These are phyloP conservation scores for Meyerozyma carpophila DNA, from an alignment of 1,139 yeast genomes.

Conservation along the genomic window DNA sequence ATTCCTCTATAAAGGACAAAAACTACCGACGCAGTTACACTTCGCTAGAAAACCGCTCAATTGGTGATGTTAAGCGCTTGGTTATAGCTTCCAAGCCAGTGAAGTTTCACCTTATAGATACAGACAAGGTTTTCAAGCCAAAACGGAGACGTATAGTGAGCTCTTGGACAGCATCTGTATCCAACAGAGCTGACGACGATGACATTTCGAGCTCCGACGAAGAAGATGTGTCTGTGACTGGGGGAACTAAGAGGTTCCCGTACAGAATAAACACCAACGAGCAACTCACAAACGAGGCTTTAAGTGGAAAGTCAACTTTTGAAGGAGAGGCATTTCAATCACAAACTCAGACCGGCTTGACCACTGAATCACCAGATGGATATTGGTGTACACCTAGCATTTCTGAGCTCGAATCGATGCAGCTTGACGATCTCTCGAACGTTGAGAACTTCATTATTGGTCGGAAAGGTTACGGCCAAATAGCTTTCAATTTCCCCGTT, in stretches of 20 bases:
- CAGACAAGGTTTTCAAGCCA: constrained; percentile 35
- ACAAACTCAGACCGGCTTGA: constrained; percentile 4
- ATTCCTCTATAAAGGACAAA: neutral
- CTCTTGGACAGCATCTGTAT: constrained; percentile 12
- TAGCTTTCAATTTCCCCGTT: constrained; percentile 67
- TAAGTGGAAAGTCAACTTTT: constrained; percentile 1
- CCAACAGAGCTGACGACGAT: constrained; percentile 13
- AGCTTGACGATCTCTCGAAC: constrained; percentile 46
- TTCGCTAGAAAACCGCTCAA: constrained; percentile 2
- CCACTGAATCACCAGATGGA: constrained; percentile 27
- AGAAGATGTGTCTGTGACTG: constrained; percentile 11
- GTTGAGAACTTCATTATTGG: constrained; percentile 74
- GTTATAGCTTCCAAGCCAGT: constrained; percentile 39
- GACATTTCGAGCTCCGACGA: constrained; percentile 12
- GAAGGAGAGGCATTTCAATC: neutral
- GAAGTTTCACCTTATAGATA: constrained; percentile 39
- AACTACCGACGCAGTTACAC: constrained; percentile 3
- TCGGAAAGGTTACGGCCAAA: constrained; percentile 68
- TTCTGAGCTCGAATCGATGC: constrained; percentile 41
- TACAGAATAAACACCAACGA: constrained; percentile 8
- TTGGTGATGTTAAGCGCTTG: constrained; percentile 27
- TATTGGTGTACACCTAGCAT: constrained; percentile 83
- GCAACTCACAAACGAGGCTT: neutral
- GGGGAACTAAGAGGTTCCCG: constrained; percentile 11
- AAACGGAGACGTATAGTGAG: constrained; percentile 27